Evolutionary conservation across 2,329 filamentous ascomycete species (phyloP).

Genomic region (Phyllosticta paracitricarpa): DNA sequence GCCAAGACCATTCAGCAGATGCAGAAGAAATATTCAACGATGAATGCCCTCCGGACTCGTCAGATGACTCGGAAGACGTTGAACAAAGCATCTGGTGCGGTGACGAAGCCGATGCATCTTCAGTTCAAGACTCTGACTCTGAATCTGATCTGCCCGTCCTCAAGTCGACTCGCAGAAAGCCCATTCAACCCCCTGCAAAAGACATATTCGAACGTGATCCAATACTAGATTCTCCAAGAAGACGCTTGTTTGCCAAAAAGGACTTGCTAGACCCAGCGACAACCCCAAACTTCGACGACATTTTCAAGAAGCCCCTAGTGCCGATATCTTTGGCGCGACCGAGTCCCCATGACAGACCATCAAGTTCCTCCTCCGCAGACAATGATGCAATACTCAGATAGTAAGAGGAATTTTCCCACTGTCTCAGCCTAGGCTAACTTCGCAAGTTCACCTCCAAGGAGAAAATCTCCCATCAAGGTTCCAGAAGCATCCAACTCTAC

Average conservation of each 20-base stretch:
- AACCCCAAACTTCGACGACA: conserved; percentile 16
- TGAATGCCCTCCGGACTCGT: neutral
- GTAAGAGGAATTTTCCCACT: conserved; percentile 12
- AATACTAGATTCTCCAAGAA: conserved; percentile 9
- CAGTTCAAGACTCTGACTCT: conserved; percentile 18
- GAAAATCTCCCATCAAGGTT: conserved; percentile 20
- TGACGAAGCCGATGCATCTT: conserved; percentile 19
- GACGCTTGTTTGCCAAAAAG: conserved; percentile 15
- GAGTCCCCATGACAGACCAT: conserved; percentile 17
- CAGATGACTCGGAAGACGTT: neutral
- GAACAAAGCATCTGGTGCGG: conserved; percentile 5
- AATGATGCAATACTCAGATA: conserved; percentile 22
- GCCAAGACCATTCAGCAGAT: conserved; percentile 2
- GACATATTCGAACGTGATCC: conserved; percentile 8
- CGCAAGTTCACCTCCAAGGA: conserved; percentile 4
- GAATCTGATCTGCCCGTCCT: neutral
- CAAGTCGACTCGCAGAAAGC: neutral
- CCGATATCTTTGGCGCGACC: neutral
- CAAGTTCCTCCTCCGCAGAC: conserved; percentile 21
- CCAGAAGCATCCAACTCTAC: conserved; percentile 15
- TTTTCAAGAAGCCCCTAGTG: neutral
- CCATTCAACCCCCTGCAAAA: neutral
- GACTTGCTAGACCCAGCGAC: conserved; percentile 14
- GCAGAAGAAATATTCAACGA: neutral
- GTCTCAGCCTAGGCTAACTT: neutral